Evolutionary conservation across 108 stramenopile species (phyloP).

Genomic region (Nannochloropsis gaditana): DNA sequence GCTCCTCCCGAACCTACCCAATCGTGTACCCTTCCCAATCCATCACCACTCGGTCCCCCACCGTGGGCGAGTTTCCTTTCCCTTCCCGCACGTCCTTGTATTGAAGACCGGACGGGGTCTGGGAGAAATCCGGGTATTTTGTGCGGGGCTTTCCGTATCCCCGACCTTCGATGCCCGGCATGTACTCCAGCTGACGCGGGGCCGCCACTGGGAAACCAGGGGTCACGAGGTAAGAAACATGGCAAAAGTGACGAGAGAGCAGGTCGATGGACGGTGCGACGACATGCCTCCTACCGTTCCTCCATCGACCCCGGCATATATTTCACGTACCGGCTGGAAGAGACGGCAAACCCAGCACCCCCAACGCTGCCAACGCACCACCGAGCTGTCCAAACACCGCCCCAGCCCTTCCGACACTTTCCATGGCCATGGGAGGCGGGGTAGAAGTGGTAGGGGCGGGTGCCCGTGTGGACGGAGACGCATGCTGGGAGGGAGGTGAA

Average conservation of each 20-base stretch:
- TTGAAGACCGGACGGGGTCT: slow-evolving; percentile 44
- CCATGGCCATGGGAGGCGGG: neutral
- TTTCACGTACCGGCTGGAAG: neutral
- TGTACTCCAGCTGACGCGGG: slow-evolving; percentile 33
- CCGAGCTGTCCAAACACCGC: slow-evolving; percentile 5
- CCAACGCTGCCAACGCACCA: neutral
- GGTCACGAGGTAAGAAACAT: neutral
- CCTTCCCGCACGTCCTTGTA: slow-evolving; percentile 44
- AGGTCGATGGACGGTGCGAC: neutral
- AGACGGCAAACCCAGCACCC: neutral
- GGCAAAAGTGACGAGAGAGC: neutral
- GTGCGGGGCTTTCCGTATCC: slow-evolving; percentile 41
- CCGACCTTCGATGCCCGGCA: slow-evolving; percentile 26
- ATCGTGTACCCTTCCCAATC: slow-evolving; percentile 96
- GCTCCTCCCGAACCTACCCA: slow-evolving; percentile 62
- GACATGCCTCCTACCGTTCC: too few species aligned
- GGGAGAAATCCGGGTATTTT: slow-evolving; percentile 36
- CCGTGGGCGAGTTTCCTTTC: slow-evolving; percentile 24
- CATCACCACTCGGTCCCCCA: slow-evolving; percentile 66
- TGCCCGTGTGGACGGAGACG: neutral
- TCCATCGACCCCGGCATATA: too few species aligned
- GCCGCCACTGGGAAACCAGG: neutral
- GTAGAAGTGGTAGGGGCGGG: neutral
- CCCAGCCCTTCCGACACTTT: neutral
- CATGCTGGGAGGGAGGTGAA: neutral